These are phyloP conservation scores for Canariomyces notabilis DNA, from an alignment of 2,329 filamentous ascomycete genomes.

Conservation along the genomic window DNA sequence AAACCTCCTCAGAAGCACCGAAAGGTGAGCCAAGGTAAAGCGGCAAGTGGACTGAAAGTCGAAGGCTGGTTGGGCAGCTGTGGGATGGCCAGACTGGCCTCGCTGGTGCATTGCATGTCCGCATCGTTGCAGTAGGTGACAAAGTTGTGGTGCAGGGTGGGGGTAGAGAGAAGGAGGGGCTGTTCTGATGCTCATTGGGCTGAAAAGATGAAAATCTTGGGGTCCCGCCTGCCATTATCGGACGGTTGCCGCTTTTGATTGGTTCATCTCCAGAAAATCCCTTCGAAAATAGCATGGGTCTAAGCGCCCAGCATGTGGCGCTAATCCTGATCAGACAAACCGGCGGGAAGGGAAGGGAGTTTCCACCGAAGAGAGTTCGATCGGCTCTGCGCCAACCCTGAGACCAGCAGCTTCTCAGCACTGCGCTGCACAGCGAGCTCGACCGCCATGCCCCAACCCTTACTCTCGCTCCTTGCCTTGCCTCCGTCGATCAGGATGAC, in stretches of 20 bases:
- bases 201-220: no score
- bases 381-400: no score
- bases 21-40: constrained; percentile 16
- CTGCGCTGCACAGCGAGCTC: no score
- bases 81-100: constrained; percentile 11
- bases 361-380: constrained; percentile 8
- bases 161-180: constrained; percentile 17
- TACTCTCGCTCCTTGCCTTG: neutral
- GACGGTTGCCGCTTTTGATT: constrained; percentile 25
- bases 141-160: constrained; percentile 12
- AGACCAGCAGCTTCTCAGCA: no score
- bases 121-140: constrained; percentile 5
- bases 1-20: constrained; percentile 12
- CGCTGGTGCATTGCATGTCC: constrained; percentile 19
- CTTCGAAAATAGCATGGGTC: constrained; percentile 22
- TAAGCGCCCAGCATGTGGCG: constrained; percentile 24
- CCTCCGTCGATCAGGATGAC: constrained; percentile 2
- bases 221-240: constrained; percentile 27
- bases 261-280: constrained; percentile 16
- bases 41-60: constrained; percentile 27
- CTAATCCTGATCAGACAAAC: constrained; percentile 19
- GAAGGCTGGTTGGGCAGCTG: constrained; percentile 30
- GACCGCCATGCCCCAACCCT: constrained; percentile 6
- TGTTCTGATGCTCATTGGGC: constrained; percentile 26
- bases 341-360: constrained; percentile 9